Conservation (phyloP, 352 stramenopile genomes). For the Pythium folliculosum region DNA sequence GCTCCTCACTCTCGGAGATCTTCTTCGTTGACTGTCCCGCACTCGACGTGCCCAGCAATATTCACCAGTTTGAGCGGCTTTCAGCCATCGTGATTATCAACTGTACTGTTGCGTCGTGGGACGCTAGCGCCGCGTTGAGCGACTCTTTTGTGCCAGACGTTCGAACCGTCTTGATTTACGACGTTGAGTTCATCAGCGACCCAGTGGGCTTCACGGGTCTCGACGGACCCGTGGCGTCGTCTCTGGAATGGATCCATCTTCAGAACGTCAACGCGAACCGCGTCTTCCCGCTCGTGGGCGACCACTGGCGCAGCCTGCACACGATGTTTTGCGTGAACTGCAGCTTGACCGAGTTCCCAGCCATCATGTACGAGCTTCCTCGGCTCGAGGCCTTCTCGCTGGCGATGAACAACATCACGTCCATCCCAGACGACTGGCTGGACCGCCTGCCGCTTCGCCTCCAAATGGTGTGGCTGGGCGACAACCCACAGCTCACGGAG, state of each 20-base stretch:
- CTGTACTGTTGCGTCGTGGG: conserved; percentile 2
- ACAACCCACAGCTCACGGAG: not conserved
- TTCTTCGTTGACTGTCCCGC: conserved; percentile 8
- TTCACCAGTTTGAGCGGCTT: conserved; percentile 7
- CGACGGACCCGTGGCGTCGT: not conserved
- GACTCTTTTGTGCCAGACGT: not conserved
- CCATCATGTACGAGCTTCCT: not conserved
- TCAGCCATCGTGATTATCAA: not conserved
- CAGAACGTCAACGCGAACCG: not conserved
- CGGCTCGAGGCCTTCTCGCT: not conserved
- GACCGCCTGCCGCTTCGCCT: not conserved
- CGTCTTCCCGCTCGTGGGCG: not conserved
- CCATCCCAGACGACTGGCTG: conserved; percentile 10
- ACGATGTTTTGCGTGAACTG: conserved; percentile 12
- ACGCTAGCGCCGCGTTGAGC: not conserved
- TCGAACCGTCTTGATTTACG: not conserved
- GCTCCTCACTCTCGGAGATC: conserved; percentile 3
- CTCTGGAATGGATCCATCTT: conserved; percentile 20
- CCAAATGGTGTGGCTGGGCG: conserved; percentile 4
- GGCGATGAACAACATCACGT: conserved; percentile 1
- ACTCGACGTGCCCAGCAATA: not conserved
- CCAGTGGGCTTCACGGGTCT: not conserved
- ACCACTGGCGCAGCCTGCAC: conserved; percentile 3
- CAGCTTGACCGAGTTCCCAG: conserved; percentile 4
- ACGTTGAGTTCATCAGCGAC: not conserved